phyloP scores from a whole-genome alignment of 202 grass and related monocot genomes.

The Cymbopogon flexuosus region DNA sequence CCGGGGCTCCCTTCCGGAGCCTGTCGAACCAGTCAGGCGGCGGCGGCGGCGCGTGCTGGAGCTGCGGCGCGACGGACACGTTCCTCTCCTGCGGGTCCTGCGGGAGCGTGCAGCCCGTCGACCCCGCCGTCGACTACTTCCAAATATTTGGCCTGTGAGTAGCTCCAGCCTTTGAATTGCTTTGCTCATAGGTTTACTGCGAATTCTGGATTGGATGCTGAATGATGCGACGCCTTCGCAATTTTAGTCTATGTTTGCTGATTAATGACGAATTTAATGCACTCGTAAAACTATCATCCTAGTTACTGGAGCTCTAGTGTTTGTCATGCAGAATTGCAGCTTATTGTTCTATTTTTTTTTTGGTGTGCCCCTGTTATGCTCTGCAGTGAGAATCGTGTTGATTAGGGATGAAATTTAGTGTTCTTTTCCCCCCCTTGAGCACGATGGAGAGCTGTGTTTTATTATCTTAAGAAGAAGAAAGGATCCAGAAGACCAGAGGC shows the following conservation, averaged over 20 bases:
- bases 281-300: no score
- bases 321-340: no score
- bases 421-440: no score
- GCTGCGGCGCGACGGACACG: slow-evolving; percentile 45
- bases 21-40: slow-evolving; percentile 3
- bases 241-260: not conserved
- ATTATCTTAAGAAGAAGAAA: no score
- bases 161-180: not conserved
- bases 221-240: not conserved
- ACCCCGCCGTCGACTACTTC: slow-evolving; percentile 68
- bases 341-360: no score
- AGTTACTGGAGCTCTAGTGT: no score
- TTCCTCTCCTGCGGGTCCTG: slow-evolving; percentile 77
- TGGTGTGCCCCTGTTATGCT: no score
- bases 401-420: not conserved
- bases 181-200: not conserved
- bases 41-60: slow-evolving; percentile 50
- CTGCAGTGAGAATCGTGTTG: no score
- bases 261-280: no score
- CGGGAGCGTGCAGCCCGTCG: slow-evolving; percentile 68
- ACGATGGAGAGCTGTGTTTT: no score
- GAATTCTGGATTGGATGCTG: not conserved
- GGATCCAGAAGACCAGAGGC: not conserved
- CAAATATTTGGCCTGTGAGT: slow-evolving; percentile 87
- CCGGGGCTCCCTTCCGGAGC: slow-evolving; percentile 6